Base-by-base conservation (phyloP, 1,284 basidiomycete genomes). In the Schizopora paradoxa region DNA sequence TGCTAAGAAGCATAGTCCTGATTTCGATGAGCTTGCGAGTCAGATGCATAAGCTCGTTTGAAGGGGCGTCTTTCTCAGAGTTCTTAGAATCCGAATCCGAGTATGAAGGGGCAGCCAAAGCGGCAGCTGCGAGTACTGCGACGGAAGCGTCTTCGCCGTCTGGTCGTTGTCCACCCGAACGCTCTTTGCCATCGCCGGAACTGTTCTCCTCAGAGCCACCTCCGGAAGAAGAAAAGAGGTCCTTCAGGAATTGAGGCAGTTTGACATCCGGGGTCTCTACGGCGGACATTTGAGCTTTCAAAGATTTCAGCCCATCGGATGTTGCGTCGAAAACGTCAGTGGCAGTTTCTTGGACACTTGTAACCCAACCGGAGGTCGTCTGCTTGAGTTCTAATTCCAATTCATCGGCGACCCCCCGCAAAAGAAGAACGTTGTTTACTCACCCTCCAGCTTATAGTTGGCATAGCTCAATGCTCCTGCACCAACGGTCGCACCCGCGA, bases 1-100 rank as follows among this genome's bases (percentile, higher is more conserved):
- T 94, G 54, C 87, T 87, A 32, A 98, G 74, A 33, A 99, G 73
- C 72, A 99, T 94, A 51, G 78, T 87, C 50, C 96, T 74, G 56
- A 99, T 96, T 66, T 96, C 93, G 59, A 99, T 99, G 45, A 99
- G 79, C 63, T 96, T 98, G 61, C 79, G 76, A 0, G 96, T 99
- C 44, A 99, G 72, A 56, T 94, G 81, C 83, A 98, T 91, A 41
- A 98, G 75, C 6, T 81, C 80, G 55, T 87, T 86, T 51, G 77
- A 74, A 1, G 57, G 48, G 28, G 56, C 49, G 23, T 69, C 61
- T 52, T 52, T 32, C 39, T 56, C 42, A 22, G 61, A 60, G 42
- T 74, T 69, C 19, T 52, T 31, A 10, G 72, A 68, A 1, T 67
- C 64, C 2, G 65, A 56, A 50, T 72, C 70, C 13, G 79, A 66